phyloP scores from a whole-genome alignment of 2,329 filamentous ascomycete species.

The Diplocarpon rosae region DNA sequence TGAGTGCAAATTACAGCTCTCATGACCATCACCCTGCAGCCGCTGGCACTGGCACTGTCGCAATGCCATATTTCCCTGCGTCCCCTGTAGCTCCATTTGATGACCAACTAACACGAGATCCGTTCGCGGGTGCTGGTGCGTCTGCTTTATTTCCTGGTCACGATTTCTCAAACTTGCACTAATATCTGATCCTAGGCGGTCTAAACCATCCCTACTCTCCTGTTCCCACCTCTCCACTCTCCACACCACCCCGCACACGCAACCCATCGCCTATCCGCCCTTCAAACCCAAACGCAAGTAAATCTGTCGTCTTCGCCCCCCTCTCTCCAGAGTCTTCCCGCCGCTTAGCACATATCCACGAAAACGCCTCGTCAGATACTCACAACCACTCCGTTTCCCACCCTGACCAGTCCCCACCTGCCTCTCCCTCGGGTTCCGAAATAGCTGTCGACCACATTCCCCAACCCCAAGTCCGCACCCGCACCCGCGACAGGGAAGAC shows the following conservation, averaged over 20 bases:
- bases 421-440: slow-evolving; percentile 7
- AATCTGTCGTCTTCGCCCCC: slow-evolving; percentile 26
- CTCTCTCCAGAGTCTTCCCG: slow-evolving; percentile 24
- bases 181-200: slow-evolving; percentile 5
- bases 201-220: slow-evolving; percentile 5
- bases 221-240: slow-evolving; percentile 3
- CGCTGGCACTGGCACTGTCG: slow-evolving; percentile 8
- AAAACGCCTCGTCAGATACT: slow-evolving; percentile 4
- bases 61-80: slow-evolving; percentile 21
- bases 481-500: background rate
- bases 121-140: slow-evolving; percentile 18
- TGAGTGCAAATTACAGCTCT: slow-evolving; percentile 23
- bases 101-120: slow-evolving; percentile 17
- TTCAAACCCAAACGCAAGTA: slow-evolving; percentile 7
- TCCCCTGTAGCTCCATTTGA: slow-evolving; percentile 19
- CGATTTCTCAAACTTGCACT: slow-evolving; percentile 3
- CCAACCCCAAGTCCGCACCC: background rate
- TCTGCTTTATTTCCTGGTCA: slow-evolving; percentile 12
- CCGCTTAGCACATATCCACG: slow-evolving; percentile 13
- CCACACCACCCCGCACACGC: slow-evolving; percentile 8
- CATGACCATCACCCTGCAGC: slow-evolving; percentile 4
- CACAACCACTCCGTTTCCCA: slow-evolving; percentile 1
- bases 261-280: slow-evolving; percentile 1
- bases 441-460: background rate
- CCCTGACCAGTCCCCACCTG: background rate